phyloP scores from a whole-genome alignment of 2,329 filamentous ascomycete species.

The Aspergillus neotritici region DNA sequence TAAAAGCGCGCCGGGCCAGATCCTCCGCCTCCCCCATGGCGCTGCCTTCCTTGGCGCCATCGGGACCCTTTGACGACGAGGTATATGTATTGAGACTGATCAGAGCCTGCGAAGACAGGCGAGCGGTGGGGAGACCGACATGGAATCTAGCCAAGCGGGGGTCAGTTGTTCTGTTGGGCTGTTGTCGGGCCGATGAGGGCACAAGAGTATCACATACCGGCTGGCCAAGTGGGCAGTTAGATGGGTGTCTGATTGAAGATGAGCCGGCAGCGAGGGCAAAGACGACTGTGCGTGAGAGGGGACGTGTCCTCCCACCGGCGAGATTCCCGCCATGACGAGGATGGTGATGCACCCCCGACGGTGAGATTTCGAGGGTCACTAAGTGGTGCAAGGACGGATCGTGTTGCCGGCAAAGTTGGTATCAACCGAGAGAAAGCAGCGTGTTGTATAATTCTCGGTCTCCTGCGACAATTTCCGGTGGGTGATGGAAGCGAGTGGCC shows the following conservation, averaged over 20 bases:
- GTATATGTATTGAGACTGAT: constrained; percentile 94
- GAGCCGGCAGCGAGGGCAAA: constrained; percentile 78
- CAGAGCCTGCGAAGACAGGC: constrained; percentile 83
- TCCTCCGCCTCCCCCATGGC: constrained; percentile 90
- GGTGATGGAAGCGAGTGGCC: too few relatives aligned
- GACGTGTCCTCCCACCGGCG: constrained; percentile 35
- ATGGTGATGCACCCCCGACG: constrained; percentile 10
- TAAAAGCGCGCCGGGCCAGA: constrained; percentile 77
- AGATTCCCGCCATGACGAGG: constrained; percentile 35
- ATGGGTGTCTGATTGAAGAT: constrained; percentile 49
- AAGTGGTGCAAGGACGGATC: too few relatives aligned
- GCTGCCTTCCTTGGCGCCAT: constrained; percentile 88
- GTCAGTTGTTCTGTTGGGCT: constrained; percentile 5
- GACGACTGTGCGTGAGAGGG: constrained; percentile 72
- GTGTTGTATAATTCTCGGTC: too few relatives aligned
- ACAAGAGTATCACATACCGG: constrained; percentile 30
- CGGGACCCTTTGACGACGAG: constrained; percentile 76
- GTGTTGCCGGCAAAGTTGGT: too few relatives aligned
- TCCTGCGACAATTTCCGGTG: too few relatives aligned
- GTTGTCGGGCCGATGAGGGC: background rate
- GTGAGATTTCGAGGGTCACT: background rate
- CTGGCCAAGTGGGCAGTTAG: constrained; percentile 48
- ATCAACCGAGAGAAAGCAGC: too few relatives aligned
- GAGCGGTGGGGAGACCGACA: constrained; percentile 78
- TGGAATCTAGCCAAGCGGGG: constrained; percentile 74